Evolutionary conservation across 2,329 filamentous ascomycete genomes (phyloP).

Genomic region (Cercospora zeae-maydis): DNA sequence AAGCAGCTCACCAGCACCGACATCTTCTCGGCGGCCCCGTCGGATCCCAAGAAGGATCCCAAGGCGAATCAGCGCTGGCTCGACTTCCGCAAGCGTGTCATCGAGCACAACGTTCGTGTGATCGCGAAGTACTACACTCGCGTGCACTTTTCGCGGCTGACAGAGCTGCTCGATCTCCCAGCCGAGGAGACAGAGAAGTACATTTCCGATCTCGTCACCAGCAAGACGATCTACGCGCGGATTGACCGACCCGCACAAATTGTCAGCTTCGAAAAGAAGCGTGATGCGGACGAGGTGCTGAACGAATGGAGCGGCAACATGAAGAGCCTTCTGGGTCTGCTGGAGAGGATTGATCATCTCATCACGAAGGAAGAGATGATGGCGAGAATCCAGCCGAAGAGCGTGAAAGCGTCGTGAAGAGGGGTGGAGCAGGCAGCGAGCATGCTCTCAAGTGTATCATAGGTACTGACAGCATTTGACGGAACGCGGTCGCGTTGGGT

Average conservation of each 20-base stretch:
- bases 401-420: slow-evolving; percentile 9
- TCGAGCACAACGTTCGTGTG: slow-evolving; percentile 97
- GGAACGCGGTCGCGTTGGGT: background rate
- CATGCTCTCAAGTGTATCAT: slow-evolving; percentile 1
- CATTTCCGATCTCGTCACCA: slow-evolving; percentile 93
- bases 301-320: slow-evolving; percentile 99
- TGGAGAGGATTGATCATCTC: slow-evolving; percentile 92
- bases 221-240: slow-evolving; percentile 96
- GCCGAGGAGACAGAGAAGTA: slow-evolving; percentile 99
- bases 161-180: slow-evolving; percentile 82
- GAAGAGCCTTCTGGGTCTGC: slow-evolving; percentile 80
- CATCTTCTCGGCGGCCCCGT: slow-evolving; percentile 70
- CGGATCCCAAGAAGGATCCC: slow-evolving; percentile 53
- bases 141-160: slow-evolving; percentile 87
- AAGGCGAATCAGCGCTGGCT: slow-evolving; percentile 86
- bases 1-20: slow-evolving; percentile 84
- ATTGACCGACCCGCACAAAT: slow-evolving; percentile 91
- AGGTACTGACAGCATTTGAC: slow-evolving; percentile 1
- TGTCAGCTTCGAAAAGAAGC: slow-evolving; percentile 90
- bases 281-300: slow-evolving; percentile 90
- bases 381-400: slow-evolving; percentile 78
- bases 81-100: slow-evolving; percentile 94
- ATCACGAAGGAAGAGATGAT: slow-evolving; percentile 99
- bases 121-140: slow-evolving; percentile 98
- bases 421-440: background rate